phyloP scores from a whole-genome alignment of 768 basidiomycete species.

The Macrolepiota fuliginosa region DNA sequence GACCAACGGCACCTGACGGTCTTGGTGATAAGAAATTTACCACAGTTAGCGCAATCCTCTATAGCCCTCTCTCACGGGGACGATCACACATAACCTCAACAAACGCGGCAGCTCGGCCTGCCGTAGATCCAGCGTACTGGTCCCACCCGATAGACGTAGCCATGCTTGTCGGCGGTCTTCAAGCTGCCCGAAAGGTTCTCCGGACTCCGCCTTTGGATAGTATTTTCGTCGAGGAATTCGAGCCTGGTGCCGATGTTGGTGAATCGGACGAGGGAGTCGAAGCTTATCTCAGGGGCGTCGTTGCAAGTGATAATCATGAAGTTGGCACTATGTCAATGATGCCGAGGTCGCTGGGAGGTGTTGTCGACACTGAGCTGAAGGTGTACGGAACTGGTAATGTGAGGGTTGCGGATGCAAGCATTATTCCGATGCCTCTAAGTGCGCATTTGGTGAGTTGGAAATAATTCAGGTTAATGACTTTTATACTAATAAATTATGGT shows the following conservation, averaged over 20 bases:
- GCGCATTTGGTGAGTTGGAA: conserved; percentile 25
- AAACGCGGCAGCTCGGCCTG: conserved; percentile 36
- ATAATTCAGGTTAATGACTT: neutral
- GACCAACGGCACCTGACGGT: conserved; percentile 19
- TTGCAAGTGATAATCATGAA: conserved; percentile 31
- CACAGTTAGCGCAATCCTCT: conserved; percentile 29
- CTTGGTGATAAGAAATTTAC: conserved; percentile 29
- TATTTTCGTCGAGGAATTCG: conserved; percentile 29
- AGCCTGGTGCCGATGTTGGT: conserved; percentile 24
- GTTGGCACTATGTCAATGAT: conserved; percentile 39
- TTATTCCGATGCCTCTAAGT: conserved; percentile 32
- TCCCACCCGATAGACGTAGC: conserved; percentile 29
- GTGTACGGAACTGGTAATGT: conserved; percentile 35
- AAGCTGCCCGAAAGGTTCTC: conserved; percentile 29
- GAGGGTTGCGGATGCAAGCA: conserved; percentile 32
- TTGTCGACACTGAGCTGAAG: conserved; percentile 32
- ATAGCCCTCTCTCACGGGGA: conserved; percentile 42
- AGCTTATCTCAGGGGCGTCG: conserved; percentile 24
- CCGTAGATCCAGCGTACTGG: conserved; percentile 50
- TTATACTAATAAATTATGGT: neutral
- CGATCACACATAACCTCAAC: conserved; percentile 43
- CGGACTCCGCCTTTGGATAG: conserved; percentile 25
- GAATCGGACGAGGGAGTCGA: conserved; percentile 19
- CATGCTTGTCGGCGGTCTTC: conserved; percentile 28
- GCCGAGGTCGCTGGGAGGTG: conserved; percentile 35